phyloP scores from a whole-genome alignment of 2,329 filamentous ascomycete genomes.

The Leptographium procerum region DNA sequence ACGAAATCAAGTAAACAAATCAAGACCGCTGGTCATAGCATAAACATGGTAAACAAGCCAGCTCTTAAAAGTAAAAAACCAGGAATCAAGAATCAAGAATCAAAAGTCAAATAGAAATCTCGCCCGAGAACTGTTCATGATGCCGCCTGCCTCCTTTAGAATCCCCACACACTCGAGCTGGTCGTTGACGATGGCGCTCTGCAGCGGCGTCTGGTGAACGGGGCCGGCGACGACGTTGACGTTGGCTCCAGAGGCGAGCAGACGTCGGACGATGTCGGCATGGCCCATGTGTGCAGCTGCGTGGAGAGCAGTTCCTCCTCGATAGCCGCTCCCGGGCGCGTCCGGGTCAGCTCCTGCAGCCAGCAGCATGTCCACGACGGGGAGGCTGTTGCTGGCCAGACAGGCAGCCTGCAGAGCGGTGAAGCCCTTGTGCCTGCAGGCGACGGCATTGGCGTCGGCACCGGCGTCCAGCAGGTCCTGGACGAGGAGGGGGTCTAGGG shows the following conservation, averaged over 20 bases:
- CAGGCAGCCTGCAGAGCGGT: slow-evolving; percentile 23
- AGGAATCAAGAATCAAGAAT: too few species aligned
- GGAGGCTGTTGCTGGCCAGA: slow-evolving; percentile 23
- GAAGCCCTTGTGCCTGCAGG: slow-evolving; percentile 14
- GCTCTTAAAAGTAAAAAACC: too few species aligned
- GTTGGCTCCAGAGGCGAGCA: slow-evolving; percentile 11
- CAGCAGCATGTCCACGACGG: slow-evolving; percentile 15
- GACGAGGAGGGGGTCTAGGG: slow-evolving; percentile 23
- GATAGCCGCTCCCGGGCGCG: slow-evolving; percentile 13
- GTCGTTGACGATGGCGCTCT: not conserved
- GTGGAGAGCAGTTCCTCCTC: slow-evolving; percentile 13
- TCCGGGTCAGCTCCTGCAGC: slow-evolving; percentile 14
- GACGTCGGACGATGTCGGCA: slow-evolving; percentile 7
- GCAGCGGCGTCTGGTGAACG: slow-evolving; percentile 7
- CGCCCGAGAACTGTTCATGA: too few species aligned
- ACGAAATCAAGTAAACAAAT: too few species aligned
- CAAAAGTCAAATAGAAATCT: too few species aligned
- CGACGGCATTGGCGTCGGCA: slow-evolving; percentile 12
- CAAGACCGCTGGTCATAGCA: too few species aligned
- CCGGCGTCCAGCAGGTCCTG: slow-evolving; percentile 4
- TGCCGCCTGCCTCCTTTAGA: too few species aligned
- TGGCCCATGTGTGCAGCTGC: slow-evolving; percentile 11
- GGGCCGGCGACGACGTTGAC: slow-evolving; percentile 1
- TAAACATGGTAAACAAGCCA: too few species aligned
- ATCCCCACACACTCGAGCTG: not conserved